These are phyloP conservation scores for Silene conica DNA, from an alignment of 148 eudicot genomes.

Conservation along the genomic window DNA sequence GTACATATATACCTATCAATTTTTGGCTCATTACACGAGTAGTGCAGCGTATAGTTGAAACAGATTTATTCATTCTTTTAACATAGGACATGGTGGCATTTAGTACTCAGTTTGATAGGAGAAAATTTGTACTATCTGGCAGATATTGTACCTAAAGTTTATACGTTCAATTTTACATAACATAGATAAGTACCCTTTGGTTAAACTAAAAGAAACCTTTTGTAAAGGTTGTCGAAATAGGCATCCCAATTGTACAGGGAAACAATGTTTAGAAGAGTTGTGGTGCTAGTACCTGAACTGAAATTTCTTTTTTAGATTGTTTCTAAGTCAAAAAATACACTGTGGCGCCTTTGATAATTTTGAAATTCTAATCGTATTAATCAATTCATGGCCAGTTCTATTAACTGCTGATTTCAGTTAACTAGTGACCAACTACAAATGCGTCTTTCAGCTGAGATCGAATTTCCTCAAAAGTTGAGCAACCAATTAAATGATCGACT, in stretches of 20 bases:
- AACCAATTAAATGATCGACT: neutral
- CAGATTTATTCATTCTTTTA: conserved; percentile 15
- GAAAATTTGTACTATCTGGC: conserved; percentile 14
- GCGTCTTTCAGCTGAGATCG: too few species aligned
- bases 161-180: conserved; percentile 1
- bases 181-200: conserved; percentile 7
- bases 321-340: too few species aligned
- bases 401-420: neutral
- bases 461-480: neutral
- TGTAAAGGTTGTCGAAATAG: conserved; percentile 1
- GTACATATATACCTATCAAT: conserved; percentile 6
- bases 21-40: neutral
- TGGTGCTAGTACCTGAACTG: neutral
- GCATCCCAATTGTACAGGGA: neutral
- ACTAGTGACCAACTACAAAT: neutral
- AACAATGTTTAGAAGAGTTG: conserved; percentile 1
- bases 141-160: conserved; percentile 16
- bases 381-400: neutral
- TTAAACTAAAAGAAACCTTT: neutral
- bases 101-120: conserved; percentile 7
- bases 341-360: too few species aligned
- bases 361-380: too few species aligned
- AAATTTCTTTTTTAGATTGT: too few species aligned
- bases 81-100: neutral
- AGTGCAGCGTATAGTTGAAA: conserved; percentile 4